phyloP scores from a whole-genome alignment of 2,329 filamentous ascomycete genomes.

The Calonectria fujianensis region DNA sequence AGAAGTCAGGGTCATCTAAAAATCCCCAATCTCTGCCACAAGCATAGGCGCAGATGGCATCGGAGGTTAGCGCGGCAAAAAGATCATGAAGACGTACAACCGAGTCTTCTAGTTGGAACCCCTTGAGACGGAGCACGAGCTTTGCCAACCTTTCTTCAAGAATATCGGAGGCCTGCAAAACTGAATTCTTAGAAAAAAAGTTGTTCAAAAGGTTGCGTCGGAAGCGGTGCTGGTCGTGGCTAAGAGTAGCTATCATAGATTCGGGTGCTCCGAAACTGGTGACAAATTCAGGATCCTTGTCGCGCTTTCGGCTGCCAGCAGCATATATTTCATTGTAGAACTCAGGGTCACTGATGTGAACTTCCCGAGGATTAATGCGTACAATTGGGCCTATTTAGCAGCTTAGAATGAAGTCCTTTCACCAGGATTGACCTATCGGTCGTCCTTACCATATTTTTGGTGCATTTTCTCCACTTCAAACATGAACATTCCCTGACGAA shows the following conservation, averaged over 20 bases:
- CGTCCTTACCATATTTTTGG: background rate
- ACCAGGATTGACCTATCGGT: background rate
- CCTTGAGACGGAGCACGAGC: background rate
- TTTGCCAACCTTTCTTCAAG: background rate
- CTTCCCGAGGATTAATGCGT: background rate
- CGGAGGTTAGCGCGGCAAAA: background rate
- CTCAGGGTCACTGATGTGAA: background rate
- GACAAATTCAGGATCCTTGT: background rate
- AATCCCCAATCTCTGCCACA: constrained; percentile 5
- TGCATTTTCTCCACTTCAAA: constrained; percentile 9
- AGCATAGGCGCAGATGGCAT: background rate
- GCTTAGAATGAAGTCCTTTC: background rate
- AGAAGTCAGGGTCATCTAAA: background rate
- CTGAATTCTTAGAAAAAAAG: background rate
- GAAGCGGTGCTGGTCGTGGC: background rate
- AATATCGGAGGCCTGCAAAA: background rate
- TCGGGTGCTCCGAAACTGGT: background rate
- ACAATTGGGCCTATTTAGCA: background rate
- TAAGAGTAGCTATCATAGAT: background rate
- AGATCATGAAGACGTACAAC: background rate
- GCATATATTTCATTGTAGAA: constrained; percentile 8
- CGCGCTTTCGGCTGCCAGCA: background rate
- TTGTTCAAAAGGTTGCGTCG: background rate
- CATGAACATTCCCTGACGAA: background rate
- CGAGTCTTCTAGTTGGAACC: background rate